Percentiles rank a stretch among this genome's conserved stretches.
phyloP scores from a whole-genome alignment of 129 eudicot genomes.

The Artemisia annua region DNA sequence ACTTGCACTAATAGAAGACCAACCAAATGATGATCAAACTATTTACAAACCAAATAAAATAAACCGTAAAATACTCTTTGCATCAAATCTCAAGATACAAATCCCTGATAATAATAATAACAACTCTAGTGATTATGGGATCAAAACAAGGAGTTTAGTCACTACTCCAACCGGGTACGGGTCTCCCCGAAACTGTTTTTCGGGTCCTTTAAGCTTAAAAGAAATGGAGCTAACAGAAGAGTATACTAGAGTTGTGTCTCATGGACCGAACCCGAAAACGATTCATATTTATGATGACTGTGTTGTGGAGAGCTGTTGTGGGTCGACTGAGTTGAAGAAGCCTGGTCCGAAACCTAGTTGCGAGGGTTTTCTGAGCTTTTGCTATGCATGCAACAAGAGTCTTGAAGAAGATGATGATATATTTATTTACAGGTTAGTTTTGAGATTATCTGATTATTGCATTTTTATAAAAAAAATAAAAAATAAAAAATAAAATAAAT shows the following conservation, averaged over 20 bases:
- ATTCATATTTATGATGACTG: conserved; percentile 82
- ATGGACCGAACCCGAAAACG: conserved; percentile 77
- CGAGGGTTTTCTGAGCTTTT: conserved; percentile 64
- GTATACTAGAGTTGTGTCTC: conserved; percentile 71
- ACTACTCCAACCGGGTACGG: conserved; percentile 34
- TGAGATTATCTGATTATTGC: neutral
- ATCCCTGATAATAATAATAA: conserved; percentile 49
- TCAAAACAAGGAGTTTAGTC: conserved; percentile 52
- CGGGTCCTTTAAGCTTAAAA: conserved; percentile 41
- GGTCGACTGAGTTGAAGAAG: conserved; percentile 41
- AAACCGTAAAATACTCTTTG: conserved; percentile 49
- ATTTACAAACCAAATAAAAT: conserved; percentile 27
- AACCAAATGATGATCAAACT: conserved; percentile 27
- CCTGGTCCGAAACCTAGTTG: conserved; percentile 47
- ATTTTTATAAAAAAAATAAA: no score
- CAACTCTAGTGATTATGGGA: conserved; percentile 66
- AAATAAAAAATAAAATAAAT: no score
- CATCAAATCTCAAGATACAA: conserved; percentile 70
- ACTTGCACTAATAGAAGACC: conserved; percentile 50
- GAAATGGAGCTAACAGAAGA: conserved; percentile 88
- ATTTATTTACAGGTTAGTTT: conserved; percentile 72
- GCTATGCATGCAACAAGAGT: conserved; percentile 66
- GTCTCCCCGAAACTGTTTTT: conserved; percentile 34
- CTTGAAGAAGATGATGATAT: conserved; percentile 68
- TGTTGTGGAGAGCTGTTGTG: conserved; percentile 68